A percentile compares a stretch with the other conserved stretches of the same genome.
Conservation (phyloP, 1,284 basidiomycete genomes). For the Ganoderma multipileum region DNA sequence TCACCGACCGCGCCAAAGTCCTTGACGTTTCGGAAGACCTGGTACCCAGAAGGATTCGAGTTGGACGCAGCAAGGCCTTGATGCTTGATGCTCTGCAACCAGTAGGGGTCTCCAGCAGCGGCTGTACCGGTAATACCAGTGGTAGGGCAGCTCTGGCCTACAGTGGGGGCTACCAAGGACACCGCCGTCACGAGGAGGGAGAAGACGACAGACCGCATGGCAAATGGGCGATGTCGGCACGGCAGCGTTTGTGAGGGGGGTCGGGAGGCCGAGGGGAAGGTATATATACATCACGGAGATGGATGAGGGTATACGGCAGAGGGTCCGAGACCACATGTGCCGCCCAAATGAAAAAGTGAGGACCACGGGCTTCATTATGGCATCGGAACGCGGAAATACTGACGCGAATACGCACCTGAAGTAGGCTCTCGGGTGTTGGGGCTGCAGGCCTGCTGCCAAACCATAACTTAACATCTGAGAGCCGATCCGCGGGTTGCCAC, state of each 20-base stretch:
- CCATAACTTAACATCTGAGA: not conserved
- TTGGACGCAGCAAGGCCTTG: slow-evolving; percentile 69
- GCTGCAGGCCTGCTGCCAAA: not conserved
- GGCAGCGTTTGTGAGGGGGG: slow-evolving; percentile 12
- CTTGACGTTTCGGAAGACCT: slow-evolving; percentile 79
- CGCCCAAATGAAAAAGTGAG: slow-evolving; percentile 1
- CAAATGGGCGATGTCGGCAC: slow-evolving; percentile 18
- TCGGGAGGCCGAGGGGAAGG: not conserved
- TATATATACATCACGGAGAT: slow-evolving; percentile 31
- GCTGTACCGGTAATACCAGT: slow-evolving; percentile 57
- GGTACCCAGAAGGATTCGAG: slow-evolving; percentile 59
- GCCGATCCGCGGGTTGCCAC: not conserved
- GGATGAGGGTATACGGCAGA: slow-evolving; percentile 13
- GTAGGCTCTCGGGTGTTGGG: not conserved
- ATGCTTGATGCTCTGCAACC: slow-evolving; percentile 74
- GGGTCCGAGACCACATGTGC: slow-evolving; percentile 15
- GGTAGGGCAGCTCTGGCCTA: slow-evolving; percentile 49
- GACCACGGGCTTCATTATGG: not conserved
- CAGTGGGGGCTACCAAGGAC: slow-evolving; percentile 31
- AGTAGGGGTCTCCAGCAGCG: slow-evolving; percentile 66
- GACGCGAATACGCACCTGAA: not conserved
- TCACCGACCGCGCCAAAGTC: slow-evolving; percentile 72
- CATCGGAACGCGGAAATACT: not conserved
- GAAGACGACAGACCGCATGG: slow-evolving; percentile 34
- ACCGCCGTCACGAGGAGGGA: slow-evolving; percentile 34